Conservation (phyloP, 2,329 filamentous ascomycete genomes). For the Beauveria pseudobassiana region DNA sequence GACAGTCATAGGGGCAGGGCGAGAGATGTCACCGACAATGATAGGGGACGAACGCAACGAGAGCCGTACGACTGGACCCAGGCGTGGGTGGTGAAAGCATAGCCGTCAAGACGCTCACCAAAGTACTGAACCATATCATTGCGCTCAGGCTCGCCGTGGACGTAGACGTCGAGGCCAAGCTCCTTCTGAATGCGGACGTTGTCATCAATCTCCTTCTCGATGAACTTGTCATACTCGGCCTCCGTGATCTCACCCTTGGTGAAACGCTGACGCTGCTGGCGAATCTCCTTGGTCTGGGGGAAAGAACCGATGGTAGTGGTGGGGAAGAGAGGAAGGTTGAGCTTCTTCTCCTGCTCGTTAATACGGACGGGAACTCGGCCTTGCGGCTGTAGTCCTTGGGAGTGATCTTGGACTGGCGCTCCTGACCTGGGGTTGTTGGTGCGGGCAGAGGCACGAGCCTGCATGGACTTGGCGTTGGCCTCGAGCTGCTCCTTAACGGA, state of each 20-base stretch:
- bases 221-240: conserved; percentile 95
- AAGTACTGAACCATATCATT: conserved; percentile 99
- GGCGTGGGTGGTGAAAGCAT: conserved; percentile 97
- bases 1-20: conserved; percentile 95
- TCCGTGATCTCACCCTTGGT: conserved; percentile 96
- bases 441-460: conserved; percentile 84
- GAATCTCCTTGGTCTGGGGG: conserved; percentile 99
- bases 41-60: conserved; percentile 97
- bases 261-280: conserved; percentile 93
- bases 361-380: conserved; percentile 82
- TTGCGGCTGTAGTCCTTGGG: conserved; percentile 84
- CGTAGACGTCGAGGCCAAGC: conserved; percentile 92
- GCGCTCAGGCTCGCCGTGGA: conserved; percentile 98
- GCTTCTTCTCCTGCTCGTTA: conserved; percentile 79
- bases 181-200: conserved; percentile 97
- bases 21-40: conserved; percentile 97
- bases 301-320: conserved; percentile 99
- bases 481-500: conserved; percentile 82
- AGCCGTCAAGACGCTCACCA: conserved; percentile 92
- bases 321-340: conserved; percentile 93
- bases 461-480: conserved; percentile 91
- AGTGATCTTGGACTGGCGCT: conserved; percentile 83
- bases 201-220: conserved; percentile 95
- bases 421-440: conserved; percentile 97
- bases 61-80: conserved; percentile 99